A percentile compares a stretch with the other conserved stretches of the same genome.
These are phyloP conservation scores for Rhizodiscina lignyota DNA, from an alignment of 495 filamentous ascomycete species.

Conservation along the genomic window DNA sequence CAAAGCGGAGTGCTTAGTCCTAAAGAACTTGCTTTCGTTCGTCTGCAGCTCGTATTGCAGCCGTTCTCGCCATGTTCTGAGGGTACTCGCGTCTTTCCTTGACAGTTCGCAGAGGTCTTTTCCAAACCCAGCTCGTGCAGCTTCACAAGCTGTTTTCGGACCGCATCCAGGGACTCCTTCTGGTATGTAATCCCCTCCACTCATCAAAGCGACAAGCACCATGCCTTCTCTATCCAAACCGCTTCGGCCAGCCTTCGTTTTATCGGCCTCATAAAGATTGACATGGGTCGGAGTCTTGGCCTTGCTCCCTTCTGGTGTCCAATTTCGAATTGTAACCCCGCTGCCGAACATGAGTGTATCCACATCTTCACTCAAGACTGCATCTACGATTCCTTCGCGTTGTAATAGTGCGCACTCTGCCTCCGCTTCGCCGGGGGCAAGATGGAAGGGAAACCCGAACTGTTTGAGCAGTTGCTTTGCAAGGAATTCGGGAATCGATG, in stretches of 20 bases:
- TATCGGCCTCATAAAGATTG: conserved; percentile 41
- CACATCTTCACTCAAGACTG: conserved; percentile 91
- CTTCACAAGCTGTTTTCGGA: conserved; percentile 72
- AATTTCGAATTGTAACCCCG: conserved; percentile 59
- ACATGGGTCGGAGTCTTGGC: conserved; percentile 72
- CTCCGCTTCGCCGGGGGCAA: conserved; percentile 90
- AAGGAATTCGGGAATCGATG: conserved; percentile 28
- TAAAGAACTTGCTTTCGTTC: conserved; percentile 75
- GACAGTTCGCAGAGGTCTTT: conserved; percentile 48
- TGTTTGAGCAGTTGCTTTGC: conserved; percentile 59
- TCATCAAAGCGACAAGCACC: conserved; percentile 89
- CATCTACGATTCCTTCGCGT: conserved; percentile 72
- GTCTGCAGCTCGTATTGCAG: conserved; percentile 59
- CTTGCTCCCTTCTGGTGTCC: conserved; percentile 45
- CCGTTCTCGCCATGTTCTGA: conserved; percentile 58
- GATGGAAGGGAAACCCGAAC: conserved; percentile 73
- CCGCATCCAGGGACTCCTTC: conserved; percentile 81
- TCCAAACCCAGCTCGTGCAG: conserved; percentile 79
- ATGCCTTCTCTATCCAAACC: conserved; percentile 72
- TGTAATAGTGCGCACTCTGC: conserved; percentile 90
- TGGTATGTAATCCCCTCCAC: conserved; percentile 87
- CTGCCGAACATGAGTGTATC: conserved; percentile 98
- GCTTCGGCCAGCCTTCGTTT: conserved; percentile 29
- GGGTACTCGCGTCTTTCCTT: conserved; percentile 19
- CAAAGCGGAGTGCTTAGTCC: conserved; percentile 53